phyloP scores from a whole-genome alignment of 306 rosid species.

The Cucumis melo region DNA sequence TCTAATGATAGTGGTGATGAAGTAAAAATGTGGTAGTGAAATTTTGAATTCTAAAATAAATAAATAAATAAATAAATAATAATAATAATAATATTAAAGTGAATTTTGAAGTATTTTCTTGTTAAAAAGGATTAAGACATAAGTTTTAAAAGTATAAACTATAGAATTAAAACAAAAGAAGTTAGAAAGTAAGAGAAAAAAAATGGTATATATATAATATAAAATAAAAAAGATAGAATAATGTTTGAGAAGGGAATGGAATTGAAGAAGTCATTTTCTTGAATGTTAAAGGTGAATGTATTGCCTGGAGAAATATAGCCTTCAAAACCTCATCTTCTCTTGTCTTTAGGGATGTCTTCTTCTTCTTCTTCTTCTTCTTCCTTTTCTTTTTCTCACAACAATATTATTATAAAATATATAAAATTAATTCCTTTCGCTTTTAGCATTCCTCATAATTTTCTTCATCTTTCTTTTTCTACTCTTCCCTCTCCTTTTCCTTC shows the following conservation, averaged over 20 bases:
- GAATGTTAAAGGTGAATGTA: background rate
- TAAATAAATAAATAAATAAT: no score
- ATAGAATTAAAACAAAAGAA: no score
- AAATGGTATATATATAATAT: no score
- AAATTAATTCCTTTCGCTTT: background rate
- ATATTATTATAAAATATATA: background rate
- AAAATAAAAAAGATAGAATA: background rate
- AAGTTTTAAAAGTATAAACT: no score
- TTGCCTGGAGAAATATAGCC: background rate
- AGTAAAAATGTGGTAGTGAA: background rate
- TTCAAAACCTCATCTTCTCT: background rate
- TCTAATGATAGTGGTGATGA: background rate
- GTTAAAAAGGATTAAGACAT: no score
- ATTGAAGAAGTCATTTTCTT: background rate
- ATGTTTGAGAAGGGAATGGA: background rate
- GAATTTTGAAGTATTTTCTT: no score
- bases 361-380: background rate
- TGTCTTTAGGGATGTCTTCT: background rate
- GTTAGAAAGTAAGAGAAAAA: no score
- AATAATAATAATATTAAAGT: no score
- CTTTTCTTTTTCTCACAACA: no score
- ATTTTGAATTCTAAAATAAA: no score
- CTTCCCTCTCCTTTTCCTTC: no score
- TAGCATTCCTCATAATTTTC: background rate
- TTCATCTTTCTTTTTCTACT: no score